Conservation (phyloP, 192 early-diverging fungal genomes). For the Dissophora globulifera region DNA sequence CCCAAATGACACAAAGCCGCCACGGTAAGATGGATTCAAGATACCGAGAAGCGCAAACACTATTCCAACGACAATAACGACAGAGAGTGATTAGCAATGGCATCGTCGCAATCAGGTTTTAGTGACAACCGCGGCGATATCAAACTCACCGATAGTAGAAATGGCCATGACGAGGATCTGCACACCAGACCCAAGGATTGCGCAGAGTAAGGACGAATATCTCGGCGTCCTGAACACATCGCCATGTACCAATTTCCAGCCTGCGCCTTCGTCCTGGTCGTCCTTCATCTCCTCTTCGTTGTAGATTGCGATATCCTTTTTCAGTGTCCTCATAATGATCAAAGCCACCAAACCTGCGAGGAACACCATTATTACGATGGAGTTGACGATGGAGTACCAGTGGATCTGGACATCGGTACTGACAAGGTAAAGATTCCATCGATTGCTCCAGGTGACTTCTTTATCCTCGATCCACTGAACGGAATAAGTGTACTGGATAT, state of each 20-base stretch:
- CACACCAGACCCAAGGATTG: conserved; percentile 77
- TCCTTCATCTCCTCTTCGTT: conserved; percentile 65
- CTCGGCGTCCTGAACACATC: conserved; percentile 80
- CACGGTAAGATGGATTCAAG: conserved; percentile 73
- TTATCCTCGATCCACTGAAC: conserved; percentile 73
- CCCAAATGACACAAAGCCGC: conserved; percentile 67
- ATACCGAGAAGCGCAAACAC: conserved; percentile 67
- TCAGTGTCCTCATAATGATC: conserved; percentile 74
- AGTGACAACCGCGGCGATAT: too few species aligned
- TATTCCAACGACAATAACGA: conserved; percentile 8
- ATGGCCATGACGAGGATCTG: conserved; percentile 71
- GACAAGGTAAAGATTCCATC: conserved; percentile 75
- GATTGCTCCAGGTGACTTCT: conserved; percentile 61
- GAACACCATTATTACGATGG: conserved; percentile 70
- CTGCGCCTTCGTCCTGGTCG: conserved; percentile 74
- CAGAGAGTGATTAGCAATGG: not conserved
- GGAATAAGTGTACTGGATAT: conserved; percentile 75
- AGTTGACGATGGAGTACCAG: conserved; percentile 79
- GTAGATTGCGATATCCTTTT: conserved; percentile 65
- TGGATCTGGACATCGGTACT: conserved; percentile 64
- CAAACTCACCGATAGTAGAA: conserved; percentile 57
- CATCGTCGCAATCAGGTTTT: not conserved
- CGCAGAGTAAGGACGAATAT: conserved; percentile 72
- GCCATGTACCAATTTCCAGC: conserved; percentile 82
- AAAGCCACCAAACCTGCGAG: conserved; percentile 72